Evolutionary conservation across 371 early-diverging fungal genomes (phyloP), one percentile per base, ranked within the genome.

Genomic region (Mortierella polycephala): DNA sequence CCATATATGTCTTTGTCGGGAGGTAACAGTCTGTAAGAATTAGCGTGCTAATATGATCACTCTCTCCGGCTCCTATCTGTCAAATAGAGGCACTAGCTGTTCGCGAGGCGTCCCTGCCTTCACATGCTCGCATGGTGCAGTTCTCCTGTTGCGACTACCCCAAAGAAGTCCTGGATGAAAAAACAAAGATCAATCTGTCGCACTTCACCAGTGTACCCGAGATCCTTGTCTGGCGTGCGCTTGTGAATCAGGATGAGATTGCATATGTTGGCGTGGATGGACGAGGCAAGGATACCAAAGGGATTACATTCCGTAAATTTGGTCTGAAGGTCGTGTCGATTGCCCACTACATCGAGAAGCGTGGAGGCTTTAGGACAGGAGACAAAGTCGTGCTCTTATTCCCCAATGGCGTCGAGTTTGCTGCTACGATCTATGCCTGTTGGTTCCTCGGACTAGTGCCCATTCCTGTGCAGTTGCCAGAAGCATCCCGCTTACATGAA

Each of bases 341-440:
- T 1, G 93, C 94, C 1, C 75, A 86, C 21, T 85, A 86, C 44
- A 80, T 95, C 44, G 76, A 85, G 47, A 82, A 85, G 53, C 62
- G 91, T 82, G 81, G 85, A 81, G 65, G 87, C 83, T 7, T 82
- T 89, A 85, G 81, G 44, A 72, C 89, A 0, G 89, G 90, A 6
- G 86, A 85, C 55, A 87, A 88, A 57, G 92, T 90, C 5, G 64
- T 95, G 20, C 75, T 94, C 16, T 71, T 92, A n/a, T 86, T 91
- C 53, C 85, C 93, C 3, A 92, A 88, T 68, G 89, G 94, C 10
- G 62, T 93, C 37, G 95, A 95, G 58, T 92, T 89, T 75, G 83
- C 93, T 3, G 82, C 85, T n/a, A 87, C 91, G 1, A 81, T 96
- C 14, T 92, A 94, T 77, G 95, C 94, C 8, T 94, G 94, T 74